Evolutionary conservation across 2,329 filamentous ascomycete species (phyloP), one percentile per base, ranked within the genome.

Genomic region (Apiospora pterosperma): DNA sequence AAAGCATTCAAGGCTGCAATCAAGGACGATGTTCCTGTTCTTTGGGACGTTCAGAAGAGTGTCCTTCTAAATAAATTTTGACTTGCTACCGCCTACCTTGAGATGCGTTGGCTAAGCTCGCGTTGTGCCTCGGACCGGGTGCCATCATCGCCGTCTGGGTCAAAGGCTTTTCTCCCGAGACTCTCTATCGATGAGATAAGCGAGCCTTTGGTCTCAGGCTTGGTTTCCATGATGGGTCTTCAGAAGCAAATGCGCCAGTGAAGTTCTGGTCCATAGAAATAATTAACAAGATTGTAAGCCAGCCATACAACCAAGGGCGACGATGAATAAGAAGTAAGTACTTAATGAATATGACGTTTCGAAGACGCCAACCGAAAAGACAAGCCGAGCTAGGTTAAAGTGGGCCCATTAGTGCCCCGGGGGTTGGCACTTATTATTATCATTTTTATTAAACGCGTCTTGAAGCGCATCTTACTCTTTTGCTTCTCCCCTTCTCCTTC

Each of bases 1-100:
- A 91, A 79, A 21, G 84, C 80, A 66, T 88, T 91, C 52, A 92
- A 76, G 5, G 86, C 81, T 10, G 85, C 86, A 25, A 92, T 77
- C 10, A 92, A 80, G 34, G 79, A 67, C 6, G 76, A 67, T 2
- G 79, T 81, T 70, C 85, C 85, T 36, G 83, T 82, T 19, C 81
- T 80, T 67, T 65, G 66, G 62, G 68, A 65, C 52, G 63, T 71
- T 76, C 64, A 75, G 73, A 74, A 62, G 64, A 52, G 65, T 34
- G 64, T 66, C 66, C 72, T 48, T 62, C 31, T 41, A 34, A 28
- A 6, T 62, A 36, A 8, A n/a, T 59, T 5, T 10, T 63, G 34
- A 25, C 10, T 16, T 16, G 16, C 34, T 16, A 16, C 58, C 63
- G 68, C 78, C 69, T 77, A 86, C 85, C 77, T 81, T 63, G 81